Base-by-base conservation (phyloP, 2,329 filamentous ascomycete genomes). In the Immersiporthe knoxdaviesiana region DNA sequence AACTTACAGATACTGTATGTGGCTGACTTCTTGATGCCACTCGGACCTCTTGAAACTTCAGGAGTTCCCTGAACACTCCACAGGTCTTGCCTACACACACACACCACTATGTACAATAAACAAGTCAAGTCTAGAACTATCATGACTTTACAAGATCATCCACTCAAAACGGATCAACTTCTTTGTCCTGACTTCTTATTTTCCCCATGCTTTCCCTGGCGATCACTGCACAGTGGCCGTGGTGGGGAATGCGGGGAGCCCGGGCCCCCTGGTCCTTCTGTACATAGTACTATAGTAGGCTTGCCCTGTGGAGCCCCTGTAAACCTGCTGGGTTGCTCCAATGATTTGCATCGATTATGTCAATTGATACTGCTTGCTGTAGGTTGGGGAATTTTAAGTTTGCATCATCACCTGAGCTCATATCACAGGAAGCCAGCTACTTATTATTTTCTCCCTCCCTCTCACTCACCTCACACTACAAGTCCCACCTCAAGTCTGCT, bases 211-310 rank as follows among this genome's bases (percentile, higher is more conserved):
- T 12, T 35, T 39, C 58, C n/a, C 58, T 24, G 35, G 32, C 32
- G 35, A 56, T 30, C 52, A 12, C 58, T 60, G 24, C 59, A 41
- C 37, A 62, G 24, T 62, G 35, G 59, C 24, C 16, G 39, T 6
- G 50, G 61, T 63, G 61, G 61, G 18, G 61, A 63, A 63, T 63
- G 61, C 61, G 41, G 61, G 61, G 47, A 27, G 16, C 16, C 27
- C 41, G 18, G 27, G 41, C 24, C n/a, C n/a, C 61, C 61, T 47
- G 12, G 61, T 47, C 61, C 14, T 14, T 14, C 27, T n/a, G 16
- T 63, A n/a, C n/a, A n/a, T n/a, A n/a, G n/a, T n/a, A n/a, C n/a
- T n/a, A n/a, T n/a, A n/a, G n/a, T n/a, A 18, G 24, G 39, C 41
- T 2, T 18, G 59, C 35, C 39, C 61, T 63, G 61, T 47, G 61